A percentile compares a stretch with the other conserved stretches of the same genome.
These are phyloP conservation scores for Salix arbutifolia DNA, from an alignment of 345 rosid genomes.

Conservation along the genomic window DNA sequence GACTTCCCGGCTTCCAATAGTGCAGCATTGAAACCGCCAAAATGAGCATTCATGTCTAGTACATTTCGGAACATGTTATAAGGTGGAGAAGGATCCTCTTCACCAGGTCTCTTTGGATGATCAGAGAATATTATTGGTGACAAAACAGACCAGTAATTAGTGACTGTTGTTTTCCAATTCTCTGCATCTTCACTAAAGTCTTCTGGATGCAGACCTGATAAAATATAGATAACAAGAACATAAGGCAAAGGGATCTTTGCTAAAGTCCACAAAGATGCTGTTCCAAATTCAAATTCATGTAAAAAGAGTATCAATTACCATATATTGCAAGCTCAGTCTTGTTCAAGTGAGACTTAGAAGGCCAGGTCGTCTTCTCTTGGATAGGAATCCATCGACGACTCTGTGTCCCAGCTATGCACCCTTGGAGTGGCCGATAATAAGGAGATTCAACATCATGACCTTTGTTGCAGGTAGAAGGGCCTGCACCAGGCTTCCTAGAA, in stretches of 20 bases:
- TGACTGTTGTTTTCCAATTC: slow-evolving; percentile 53
- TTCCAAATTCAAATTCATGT: neutral
- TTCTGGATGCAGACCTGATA: slow-evolving; percentile 64
- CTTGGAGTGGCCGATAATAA: slow-evolving; percentile 76
- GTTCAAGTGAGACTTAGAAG: slow-evolving; percentile 69
- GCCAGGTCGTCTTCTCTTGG: slow-evolving; percentile 74
- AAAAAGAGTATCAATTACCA: slow-evolving; percentile 39
- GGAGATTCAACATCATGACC: slow-evolving; percentile 86
- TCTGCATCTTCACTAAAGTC: slow-evolving; percentile 60
- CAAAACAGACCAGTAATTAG: slow-evolving; percentile 90
- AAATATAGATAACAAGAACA: neutral
- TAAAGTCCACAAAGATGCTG: neutral
- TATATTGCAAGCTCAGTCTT: slow-evolving; percentile 70
- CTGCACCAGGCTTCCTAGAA: slow-evolving; percentile 72
- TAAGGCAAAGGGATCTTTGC: neutral
- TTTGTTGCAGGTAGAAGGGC: slow-evolving; percentile 70
- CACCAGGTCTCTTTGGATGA: slow-evolving; percentile 99
- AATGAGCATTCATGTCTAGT: slow-evolving; percentile 92
- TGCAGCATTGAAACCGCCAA: slow-evolving; percentile 86
- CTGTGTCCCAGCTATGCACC: slow-evolving; percentile 77
- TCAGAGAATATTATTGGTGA: slow-evolving; percentile 97
- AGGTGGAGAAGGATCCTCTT: slow-evolving; percentile 97
- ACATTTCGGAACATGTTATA: slow-evolving; percentile 96
- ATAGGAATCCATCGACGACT: slow-evolving; percentile 90
- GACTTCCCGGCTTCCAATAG: slow-evolving; percentile 74